A percentile compares a stretch with the other conserved stretches of the same genome.
phyloP scores from a whole-genome alignment of 2,329 filamentous ascomycete genomes.

The Ascochyta fabae region DNA sequence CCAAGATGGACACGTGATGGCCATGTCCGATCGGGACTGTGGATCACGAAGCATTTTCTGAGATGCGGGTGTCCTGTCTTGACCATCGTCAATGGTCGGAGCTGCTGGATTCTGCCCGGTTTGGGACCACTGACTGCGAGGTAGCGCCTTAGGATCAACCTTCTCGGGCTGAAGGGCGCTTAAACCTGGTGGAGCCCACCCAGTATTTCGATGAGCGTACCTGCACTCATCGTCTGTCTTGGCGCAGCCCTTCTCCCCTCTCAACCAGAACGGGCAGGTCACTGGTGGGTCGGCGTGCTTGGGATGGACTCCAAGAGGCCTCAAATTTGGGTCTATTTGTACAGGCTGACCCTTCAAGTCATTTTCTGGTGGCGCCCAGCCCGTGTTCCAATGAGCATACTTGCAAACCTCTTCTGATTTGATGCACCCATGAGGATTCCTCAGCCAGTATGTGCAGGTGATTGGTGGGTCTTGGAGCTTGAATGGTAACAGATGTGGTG shows the following conservation, averaged over 20 bases:
- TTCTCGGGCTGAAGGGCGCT: neutral
- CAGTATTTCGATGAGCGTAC: constrained; percentile 37
- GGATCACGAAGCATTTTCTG: too few species aligned
- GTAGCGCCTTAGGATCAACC: neutral
- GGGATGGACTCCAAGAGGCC: neutral
- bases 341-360: neutral
- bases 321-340: constrained; percentile 18
- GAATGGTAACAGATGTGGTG: neutral
- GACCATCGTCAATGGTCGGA: too few species aligned
- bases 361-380: constrained; percentile 10
- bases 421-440: constrained; percentile 14
- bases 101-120: too few species aligned
- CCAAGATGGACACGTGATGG: constrained; percentile 28
- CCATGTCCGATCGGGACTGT: too few species aligned
- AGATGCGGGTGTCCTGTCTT: too few species aligned
- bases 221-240: constrained; percentile 26
- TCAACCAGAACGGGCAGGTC: constrained; percentile 29
- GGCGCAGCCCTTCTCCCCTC: constrained; percentile 14
- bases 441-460: constrained; percentile 33
- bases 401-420: constrained; percentile 22
- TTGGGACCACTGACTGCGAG: neutral
- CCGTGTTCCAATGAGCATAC: constrained; percentile 35
- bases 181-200: constrained; percentile 14
- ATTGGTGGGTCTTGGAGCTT: constrained; percentile 24
- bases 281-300: constrained; percentile 11